Evolutionary conservation across 257 asterid species (phyloP), one percentile per base, ranked within the genome.

Genomic region (Capsicum pubescens): DNA sequence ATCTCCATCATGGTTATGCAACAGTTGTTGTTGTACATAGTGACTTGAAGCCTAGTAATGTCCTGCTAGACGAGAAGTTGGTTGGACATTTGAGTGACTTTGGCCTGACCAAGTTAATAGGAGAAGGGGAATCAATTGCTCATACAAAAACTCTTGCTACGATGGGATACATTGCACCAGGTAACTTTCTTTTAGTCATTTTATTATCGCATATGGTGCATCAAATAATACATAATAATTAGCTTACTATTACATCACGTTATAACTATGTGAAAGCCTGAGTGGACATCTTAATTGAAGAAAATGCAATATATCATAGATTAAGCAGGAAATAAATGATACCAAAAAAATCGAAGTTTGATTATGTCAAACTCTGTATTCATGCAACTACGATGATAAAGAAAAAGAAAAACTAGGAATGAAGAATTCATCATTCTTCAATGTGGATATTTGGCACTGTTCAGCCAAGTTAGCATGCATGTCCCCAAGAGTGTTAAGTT

Each of bases 11-110:
- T 1, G 82, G 82, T 54, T 54, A 54, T 26, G 13, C n/a, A 54
- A 54, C 66, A 52, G 64, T 16, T 3, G 64, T 16, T 3, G 64
- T 78, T 13, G 82, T 78, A 3, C 82, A 78, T 56, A 21, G 82
- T 36, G 82, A 78, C 66, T 9, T 56, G 44, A 50, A 56, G 66
- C 66, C 61, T 44, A 70, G 36, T 7, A 70, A 70, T 2, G 79
- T 70, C 79, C n/a, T 70, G 57, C 79, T 70, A 7, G 82, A 78
- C 7, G 64, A 78, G 1, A 56, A 5, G 50, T 21, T 78, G 2
- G 66, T 78, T 35, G 82, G 82, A 78, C 82, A 78, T 7, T 0
- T 78, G 66, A 78, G 57, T 5, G 79, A 78, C 66, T 78, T 78
- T 54, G 66, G 82, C 2, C 61, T 54, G 19, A 6, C 82, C 8